Percentiles rank a stretch among this genome's conserved stretches.
Conservation (phyloP, 345 rosid genomes). For the Pugionium cornutum region DNA sequence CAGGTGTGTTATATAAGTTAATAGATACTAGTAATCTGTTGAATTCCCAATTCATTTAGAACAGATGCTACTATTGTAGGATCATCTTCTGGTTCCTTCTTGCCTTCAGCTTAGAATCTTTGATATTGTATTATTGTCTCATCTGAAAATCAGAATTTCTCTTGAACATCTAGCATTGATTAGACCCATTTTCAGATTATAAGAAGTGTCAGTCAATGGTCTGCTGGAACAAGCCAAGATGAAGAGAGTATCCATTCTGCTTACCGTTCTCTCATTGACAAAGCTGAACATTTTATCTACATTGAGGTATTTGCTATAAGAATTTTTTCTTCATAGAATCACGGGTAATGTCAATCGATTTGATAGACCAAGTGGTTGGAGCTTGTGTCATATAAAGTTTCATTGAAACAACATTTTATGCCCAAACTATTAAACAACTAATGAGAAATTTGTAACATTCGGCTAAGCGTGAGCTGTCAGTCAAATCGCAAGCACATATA, state of each 20-base stretch:
- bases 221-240: constrained; percentile 95
- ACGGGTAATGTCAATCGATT: constrained; percentile 7
- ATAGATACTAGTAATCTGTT: constrained; percentile 5
- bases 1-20: constrained; percentile 61
- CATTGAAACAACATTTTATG: constrained; percentile 6
- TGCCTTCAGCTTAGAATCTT: constrained; percentile 23
- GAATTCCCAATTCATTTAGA: neutral
- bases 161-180: constrained; percentile 28
- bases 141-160: neutral
- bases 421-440: neutral
- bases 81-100: constrained; percentile 26
- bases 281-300: constrained; percentile 88
- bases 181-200: constrained; percentile 60
- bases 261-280: constrained; percentile 92
- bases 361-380: constrained; percentile 13
- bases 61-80: constrained; percentile 11
- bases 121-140: neutral
- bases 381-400: constrained; percentile 1
- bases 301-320: constrained; percentile 67
- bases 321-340: neutral
- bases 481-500: neutral
- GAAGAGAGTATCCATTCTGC: constrained; percentile 97
- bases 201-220: constrained; percentile 99
- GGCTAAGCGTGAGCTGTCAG: constrained; percentile 12
- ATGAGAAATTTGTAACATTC: constrained; percentile 2